Percentiles rank a stretch among this genome's conserved stretches.
Conservation (phyloP, 140 eudicot genomes). For the Flaveria floridana region DNA sequence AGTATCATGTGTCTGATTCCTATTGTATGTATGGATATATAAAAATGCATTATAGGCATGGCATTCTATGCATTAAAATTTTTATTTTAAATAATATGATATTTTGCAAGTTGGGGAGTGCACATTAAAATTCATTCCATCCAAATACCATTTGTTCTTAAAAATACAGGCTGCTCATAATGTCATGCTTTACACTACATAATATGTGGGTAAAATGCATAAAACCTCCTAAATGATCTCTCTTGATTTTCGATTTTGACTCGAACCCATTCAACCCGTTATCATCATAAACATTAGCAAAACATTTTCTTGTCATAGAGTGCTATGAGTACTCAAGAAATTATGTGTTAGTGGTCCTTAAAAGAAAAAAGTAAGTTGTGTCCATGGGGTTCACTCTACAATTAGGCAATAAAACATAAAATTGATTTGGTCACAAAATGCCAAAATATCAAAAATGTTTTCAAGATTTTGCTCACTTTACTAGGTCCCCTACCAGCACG, state of each 20-base stretch:
- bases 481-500: constrained; percentile 45
- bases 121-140: too few relatives aligned
- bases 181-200: too few relatives aligned
- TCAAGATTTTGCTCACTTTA: constrained; percentile 31
- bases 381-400: constrained; percentile 19
- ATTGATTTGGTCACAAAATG: constrained; percentile 37
- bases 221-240: neutral
- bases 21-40: too few relatives aligned
- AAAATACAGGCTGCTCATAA: too few relatives aligned
- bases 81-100: too few relatives aligned
- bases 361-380: constrained; percentile 21
- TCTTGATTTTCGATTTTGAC: neutral
- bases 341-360: constrained; percentile 33
- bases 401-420: constrained; percentile 26
- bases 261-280: neutral
- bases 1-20: neutral
- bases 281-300: neutral
- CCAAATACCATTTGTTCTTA: too few relatives aligned
- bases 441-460: constrained; percentile 27
- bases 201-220: neutral
- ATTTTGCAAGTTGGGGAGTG: too few relatives aligned
- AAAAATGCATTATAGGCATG: neutral
- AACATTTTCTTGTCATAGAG: neutral
- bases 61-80: neutral
- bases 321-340: constrained; percentile 3